Conservation (phyloP, 1,284 basidiomycete species). For the Leccinum pachyderme region DNA sequence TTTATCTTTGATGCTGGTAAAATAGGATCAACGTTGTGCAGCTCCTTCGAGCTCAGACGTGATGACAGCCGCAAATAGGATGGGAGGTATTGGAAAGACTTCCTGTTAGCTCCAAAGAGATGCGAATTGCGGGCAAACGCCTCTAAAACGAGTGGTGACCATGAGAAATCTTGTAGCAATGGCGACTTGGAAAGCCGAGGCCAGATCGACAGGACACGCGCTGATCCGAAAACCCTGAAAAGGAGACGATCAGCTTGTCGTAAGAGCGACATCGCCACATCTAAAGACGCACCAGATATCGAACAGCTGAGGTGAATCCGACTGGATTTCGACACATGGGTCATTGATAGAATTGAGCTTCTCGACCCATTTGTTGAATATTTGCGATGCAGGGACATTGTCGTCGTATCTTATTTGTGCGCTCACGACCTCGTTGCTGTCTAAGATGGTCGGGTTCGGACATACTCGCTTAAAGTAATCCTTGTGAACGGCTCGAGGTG, state of each 20-base stretch:
- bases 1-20: constrained; percentile 22
- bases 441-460: constrained; percentile 37
- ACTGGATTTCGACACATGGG: constrained; percentile 42
- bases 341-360: constrained; percentile 38
- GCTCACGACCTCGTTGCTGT: constrained; percentile 27
- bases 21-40: constrained; percentile 30
- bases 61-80: constrained; percentile 21
- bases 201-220: constrained; percentile 44
- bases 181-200: constrained; percentile 44
- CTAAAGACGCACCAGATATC: constrained; percentile 41
- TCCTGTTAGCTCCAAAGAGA: constrained; percentile 28
- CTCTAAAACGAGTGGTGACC: constrained; percentile 45
- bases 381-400: constrained; percentile 27
- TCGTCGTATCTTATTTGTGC: constrained; percentile 20
- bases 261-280: neutral
- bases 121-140: constrained; percentile 38
- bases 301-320: constrained; percentile 38
- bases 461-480: constrained; percentile 45
- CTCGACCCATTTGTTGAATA: constrained; percentile 41
- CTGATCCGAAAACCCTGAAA: constrained; percentile 43
- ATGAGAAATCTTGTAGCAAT: constrained; percentile 43
- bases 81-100: constrained; percentile 22
- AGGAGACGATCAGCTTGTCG: constrained; percentile 3
- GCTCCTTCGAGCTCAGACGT: constrained; percentile 4
- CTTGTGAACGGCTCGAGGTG: constrained; percentile 43